Evolutionary conservation across 2,329 filamentous ascomycete species (phyloP), one percentile per base, ranked within the genome.

Genomic region (Diplodia sapinea): DNA sequence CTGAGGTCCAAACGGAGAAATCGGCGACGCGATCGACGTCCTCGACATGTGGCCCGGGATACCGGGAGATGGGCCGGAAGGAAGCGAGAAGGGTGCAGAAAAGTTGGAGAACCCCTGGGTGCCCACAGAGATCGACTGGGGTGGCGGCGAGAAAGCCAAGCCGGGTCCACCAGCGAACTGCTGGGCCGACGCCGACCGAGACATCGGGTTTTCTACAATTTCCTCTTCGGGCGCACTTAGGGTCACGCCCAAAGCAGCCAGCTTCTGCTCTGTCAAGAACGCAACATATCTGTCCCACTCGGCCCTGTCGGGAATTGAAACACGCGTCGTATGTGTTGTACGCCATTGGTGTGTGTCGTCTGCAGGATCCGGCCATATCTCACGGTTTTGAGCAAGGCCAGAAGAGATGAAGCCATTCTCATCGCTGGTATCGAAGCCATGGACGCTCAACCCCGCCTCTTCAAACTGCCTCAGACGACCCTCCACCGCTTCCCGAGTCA

Each of bases 161-260:
- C 89, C 86, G 5, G 91, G 90, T 74, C 92, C 56, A n/a, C 29
- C 59, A 47, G 59, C 43, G 11, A 36, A 63, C 29, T 63, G 92
- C 71, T 91, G 89, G 54, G 87, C 88, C 9, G 92, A 93, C 26
- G 88, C 83, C 73, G 91, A 90, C 68, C 90, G 84, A 15, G 93
- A 94, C 71, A 90, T 84, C 3, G 88, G 87, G 51, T 84, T 81
- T 4, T 86, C 82, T 33, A 82, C 80, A 12, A 88, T 87, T 63
- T 95, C 92, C 7, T 93, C 90, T 6, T 93, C 90, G 59, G 90
- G 88, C 43, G 89, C 91, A 69, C 36, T 38, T 12, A 92, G 85
- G 20, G 88, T 93, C 13, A 98, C 95, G 71, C 95, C 95, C 66
- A 99, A 85, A 62, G 94, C 94, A 69, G 93, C 89, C 64, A 99